A percentile compares a stretch with the other conserved stretches of the same genome.
phyloP scores from a whole-genome alignment of 805 yeast genomes.

The Nakazawaea holstii region DNA sequence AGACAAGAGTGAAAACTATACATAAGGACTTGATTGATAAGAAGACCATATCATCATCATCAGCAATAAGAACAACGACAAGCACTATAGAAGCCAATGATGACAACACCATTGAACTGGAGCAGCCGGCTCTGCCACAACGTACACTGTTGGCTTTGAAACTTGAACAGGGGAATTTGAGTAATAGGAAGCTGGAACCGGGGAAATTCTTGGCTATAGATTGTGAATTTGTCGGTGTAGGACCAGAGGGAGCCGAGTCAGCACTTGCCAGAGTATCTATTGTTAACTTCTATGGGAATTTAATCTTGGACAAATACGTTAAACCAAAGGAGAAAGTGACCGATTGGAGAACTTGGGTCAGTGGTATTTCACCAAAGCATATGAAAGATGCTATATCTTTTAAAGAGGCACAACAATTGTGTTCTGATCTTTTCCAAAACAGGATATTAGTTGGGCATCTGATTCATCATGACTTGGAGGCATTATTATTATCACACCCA shows the following conservation, averaged over 20 bases:
- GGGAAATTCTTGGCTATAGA: constrained; percentile 83
- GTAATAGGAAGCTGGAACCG: constrained; percentile 31
- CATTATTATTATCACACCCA: constrained; percentile 66
- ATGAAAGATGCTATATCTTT: constrained; percentile 66
- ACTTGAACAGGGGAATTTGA: constrained; percentile 1
- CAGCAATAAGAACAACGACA: too few relatives aligned
- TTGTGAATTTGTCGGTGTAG: constrained; percentile 93
- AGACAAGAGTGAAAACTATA: background rate
- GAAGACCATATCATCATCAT: constrained; percentile 9
- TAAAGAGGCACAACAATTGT: constrained; percentile 57
- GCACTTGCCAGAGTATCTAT: constrained; percentile 84
- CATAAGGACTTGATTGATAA: constrained; percentile 4
- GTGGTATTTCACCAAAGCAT: constrained; percentile 72
- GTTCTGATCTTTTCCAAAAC: constrained; percentile 45
- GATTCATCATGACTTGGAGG: constrained; percentile 69
- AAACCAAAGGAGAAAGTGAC: constrained; percentile 70
- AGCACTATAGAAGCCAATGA: too few relatives aligned
- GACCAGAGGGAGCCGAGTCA: constrained; percentile 61
- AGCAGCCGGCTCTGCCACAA: background rate
- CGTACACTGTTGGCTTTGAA: constrained; percentile 1
- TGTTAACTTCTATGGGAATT: constrained; percentile 76
- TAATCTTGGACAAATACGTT: constrained; percentile 69
- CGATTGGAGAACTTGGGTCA: constrained; percentile 91
- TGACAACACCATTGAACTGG: too few relatives aligned
- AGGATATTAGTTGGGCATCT: constrained; percentile 81